These are phyloP conservation scores for Willaertia magna DNA, from an alignment of 208 protist genomes.

Conservation along the genomic window DNA sequence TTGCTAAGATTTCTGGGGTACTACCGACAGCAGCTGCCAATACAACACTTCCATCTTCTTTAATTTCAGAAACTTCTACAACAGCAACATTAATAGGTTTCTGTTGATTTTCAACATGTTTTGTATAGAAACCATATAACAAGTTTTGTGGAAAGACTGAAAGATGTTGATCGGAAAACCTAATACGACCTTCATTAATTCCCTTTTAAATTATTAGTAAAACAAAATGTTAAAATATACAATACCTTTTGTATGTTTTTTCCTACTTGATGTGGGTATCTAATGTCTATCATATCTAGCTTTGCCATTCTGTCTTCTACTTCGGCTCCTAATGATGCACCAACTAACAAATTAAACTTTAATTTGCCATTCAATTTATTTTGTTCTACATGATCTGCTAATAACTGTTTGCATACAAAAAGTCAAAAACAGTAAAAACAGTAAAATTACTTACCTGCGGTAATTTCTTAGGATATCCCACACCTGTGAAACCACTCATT, in stretches of 20 bases:
- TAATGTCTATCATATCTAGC: conserved; percentile 26
- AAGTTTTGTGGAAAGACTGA: conserved; percentile 22
- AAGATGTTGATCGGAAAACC: conserved; percentile 28
- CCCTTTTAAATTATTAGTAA: too few relatives aligned
- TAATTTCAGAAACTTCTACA: conserved; percentile 38
- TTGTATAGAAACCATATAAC: conserved; percentile 24
- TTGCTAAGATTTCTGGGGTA: conserved; percentile 24
- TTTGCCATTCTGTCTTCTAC: conserved; percentile 19
- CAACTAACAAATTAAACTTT: not conserved
- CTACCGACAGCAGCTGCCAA: conserved; percentile 24
- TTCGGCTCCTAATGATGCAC: not conserved
- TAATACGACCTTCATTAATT: conserved; percentile 28
- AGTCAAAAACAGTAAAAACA: not conserved
- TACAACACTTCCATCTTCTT: conserved; percentile 19
- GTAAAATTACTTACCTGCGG: not conserved
- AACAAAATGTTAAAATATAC: too few relatives aligned
- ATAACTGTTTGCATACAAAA: not conserved
- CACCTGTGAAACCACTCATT: not conserved
- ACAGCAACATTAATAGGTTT: conserved; percentile 30
- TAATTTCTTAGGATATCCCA: conserved; percentile 4
- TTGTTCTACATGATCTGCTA: not conserved
- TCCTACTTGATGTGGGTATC: conserved; percentile 28
- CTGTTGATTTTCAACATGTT: not conserved
- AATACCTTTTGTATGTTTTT: conserved; percentile 25
- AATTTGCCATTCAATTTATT: not conserved